A percentile compares a stretch with the other conserved stretches of the same genome.
Evolutionary conservation across 768 basidiomycete species (phyloP).

Genomic region (Fomitopsis serialis): DNA sequence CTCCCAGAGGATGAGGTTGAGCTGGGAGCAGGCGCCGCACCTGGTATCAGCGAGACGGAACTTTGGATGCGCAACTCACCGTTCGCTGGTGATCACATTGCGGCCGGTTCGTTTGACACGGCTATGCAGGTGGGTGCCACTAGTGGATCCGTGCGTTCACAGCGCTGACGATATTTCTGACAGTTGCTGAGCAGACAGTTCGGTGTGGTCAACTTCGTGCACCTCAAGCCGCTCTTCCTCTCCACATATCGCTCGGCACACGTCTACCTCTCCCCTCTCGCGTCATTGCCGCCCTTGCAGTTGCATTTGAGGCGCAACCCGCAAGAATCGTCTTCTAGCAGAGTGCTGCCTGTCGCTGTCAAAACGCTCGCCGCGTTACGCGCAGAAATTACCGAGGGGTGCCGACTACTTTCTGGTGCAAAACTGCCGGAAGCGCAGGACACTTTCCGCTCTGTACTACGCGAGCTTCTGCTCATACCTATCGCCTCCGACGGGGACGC

Average conservation of each 20-base stretch:
- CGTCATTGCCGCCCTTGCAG: conserved; percentile 84
- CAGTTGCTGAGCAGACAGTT: conserved; percentile 91
- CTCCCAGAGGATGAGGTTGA: conserved; percentile 43
- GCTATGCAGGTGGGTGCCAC: conserved; percentile 81
- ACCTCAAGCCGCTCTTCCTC: conserved; percentile 85
- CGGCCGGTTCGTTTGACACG: conserved; percentile 92
- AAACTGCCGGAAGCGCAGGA: conserved; percentile 80
- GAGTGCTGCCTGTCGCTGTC: conserved; percentile 72
- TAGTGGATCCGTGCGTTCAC: background rate
- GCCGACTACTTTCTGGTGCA: conserved; percentile 77
- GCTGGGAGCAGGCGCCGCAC: conserved; percentile 71
- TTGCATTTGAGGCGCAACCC: conserved; percentile 87
- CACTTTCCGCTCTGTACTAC: conserved; percentile 76
- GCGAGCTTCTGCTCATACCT: conserved; percentile 74
- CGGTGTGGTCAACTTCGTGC: conserved; percentile 82
- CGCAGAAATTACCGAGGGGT: conserved; percentile 81
- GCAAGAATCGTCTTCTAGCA: conserved; percentile 65
- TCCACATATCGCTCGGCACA: conserved; percentile 87
- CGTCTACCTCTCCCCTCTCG: conserved; percentile 78
- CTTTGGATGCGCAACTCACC: conserved; percentile 95
- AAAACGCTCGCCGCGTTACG: conserved; percentile 71
- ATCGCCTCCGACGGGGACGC: conserved; percentile 83
- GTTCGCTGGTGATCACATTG: conserved; percentile 90
- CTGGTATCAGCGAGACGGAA: conserved; percentile 83
- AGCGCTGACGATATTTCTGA: conserved; percentile 2